Base-by-base conservation (phyloP, 805 yeast genomes). In the Ogataea glucozyma region DNA sequence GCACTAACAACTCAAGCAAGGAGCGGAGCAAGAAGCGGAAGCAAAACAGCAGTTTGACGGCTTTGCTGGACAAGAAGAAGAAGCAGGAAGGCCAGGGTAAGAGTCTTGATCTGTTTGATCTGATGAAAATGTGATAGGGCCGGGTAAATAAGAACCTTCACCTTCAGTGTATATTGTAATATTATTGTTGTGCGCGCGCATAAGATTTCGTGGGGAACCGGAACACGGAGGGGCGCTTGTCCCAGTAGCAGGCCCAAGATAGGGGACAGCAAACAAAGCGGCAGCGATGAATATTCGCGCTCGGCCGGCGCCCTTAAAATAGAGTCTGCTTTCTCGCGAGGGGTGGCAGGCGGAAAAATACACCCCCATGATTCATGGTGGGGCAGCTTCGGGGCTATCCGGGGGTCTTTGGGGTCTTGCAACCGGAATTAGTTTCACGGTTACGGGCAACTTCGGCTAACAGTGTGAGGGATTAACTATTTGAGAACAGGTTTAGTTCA, bases 101-200 rank as follows among this genome's bases (percentile, higher is more conserved):
- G 16, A 12, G 21, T 9, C 46, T 58, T 40, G 57, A 53, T 47
- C 43, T 61, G 40, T 57, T 60, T 51, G 61, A 58, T 30, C 54
- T 61, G 44, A 54, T 60, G 62, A 56, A 52, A 30, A 31, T 35
- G 46, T 40, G 18, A 31, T 11, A 11, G 16, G 16, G 14, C 26
- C 37, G 26, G 27, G 37, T 31, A 31, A 31, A 4, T 7, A n/a
- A 8, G 31, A 27, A 11, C 16, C 13, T 27, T 6, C 16, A 27
- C 16, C 16, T 27, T 27, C 16, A 27, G 16, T 27, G 31, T 27
- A 8, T 19, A n/a, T n/a, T n/a, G n/a, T n/a, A 27, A 10, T 22
- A 27, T 27, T 30, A 30, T 16, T 16, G 16, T 4, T 30, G n/a
- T n/a, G n/a, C n/a, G n/a, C n/a, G n/a, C n/a, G n/a, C n/a, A n/a